Evolutionary conservation across 441 rosid genomes (phyloP).

Genomic region (Pelargonium australe): DNA sequence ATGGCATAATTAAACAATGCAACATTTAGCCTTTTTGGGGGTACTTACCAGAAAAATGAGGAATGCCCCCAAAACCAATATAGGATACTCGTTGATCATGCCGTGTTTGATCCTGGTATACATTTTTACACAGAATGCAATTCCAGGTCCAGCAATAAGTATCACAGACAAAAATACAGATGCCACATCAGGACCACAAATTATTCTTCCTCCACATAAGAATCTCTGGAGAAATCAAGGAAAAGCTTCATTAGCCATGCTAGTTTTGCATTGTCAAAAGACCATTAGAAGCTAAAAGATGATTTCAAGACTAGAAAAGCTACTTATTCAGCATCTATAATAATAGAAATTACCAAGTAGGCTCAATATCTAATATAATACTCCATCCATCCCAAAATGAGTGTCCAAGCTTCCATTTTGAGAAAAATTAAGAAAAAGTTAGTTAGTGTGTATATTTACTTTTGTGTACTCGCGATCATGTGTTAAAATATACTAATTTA

Average conservation of each 20-base stretch:
- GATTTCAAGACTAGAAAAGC: not conserved
- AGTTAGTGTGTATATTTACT: no score
- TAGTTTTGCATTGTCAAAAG: not conserved
- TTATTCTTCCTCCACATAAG: conserved; percentile 70
- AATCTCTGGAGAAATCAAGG: conserved; percentile 45
- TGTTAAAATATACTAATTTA: no score
- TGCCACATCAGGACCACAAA: conserved; percentile 77
- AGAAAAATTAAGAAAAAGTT: no score
- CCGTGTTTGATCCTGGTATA: conserved; percentile 21
- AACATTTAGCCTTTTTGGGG: not conserved
- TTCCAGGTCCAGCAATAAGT: conserved; percentile 66
- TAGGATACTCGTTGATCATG: conserved; percentile 29
- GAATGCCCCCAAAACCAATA: conserved; percentile 42
- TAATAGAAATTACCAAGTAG: no score
- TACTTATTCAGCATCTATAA: no score
- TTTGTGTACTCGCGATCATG: no score
- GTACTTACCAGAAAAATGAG: conserved; percentile 53
- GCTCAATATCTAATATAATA: no score
- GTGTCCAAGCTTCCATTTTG: no score
- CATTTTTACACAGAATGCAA: conserved; percentile 61
- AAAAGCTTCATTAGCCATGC: conserved; percentile 12
- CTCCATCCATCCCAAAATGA: no score
- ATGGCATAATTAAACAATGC: no score
- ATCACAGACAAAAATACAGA: conserved; percentile 56
- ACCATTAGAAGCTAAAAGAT: not conserved